Conservation (phyloP, 169 alveolate species). For the Amoebophrya sp. region DNA sequence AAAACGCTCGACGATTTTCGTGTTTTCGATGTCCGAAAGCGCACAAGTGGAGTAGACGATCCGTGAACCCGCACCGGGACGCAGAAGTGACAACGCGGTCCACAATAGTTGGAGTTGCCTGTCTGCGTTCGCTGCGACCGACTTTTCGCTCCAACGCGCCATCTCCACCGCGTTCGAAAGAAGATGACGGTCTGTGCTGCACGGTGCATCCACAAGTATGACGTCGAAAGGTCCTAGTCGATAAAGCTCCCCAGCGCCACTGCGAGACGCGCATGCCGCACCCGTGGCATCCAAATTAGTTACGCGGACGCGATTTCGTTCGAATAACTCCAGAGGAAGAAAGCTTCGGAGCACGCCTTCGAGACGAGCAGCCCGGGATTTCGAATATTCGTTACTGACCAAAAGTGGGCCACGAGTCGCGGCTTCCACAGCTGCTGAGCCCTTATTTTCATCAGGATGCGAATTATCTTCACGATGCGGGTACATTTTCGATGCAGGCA, state of each 20-base stretch:
- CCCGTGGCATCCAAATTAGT: constrained; percentile 53
- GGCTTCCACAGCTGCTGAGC: background rate
- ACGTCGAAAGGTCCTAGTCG: constrained; percentile 57
- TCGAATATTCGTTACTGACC: constrained; percentile 57
- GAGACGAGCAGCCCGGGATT: constrained; percentile 52
- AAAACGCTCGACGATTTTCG: constrained; percentile 44
- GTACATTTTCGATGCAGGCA: background rate
- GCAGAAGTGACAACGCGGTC: constrained; percentile 54
- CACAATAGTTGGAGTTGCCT: constrained; percentile 54
- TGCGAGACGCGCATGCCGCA: too few species aligned
- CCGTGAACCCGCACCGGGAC: constrained; percentile 56
- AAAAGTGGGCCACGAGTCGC: constrained; percentile 30
- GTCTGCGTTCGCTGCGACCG: constrained; percentile 55
- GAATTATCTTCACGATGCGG: background rate
- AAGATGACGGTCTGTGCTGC: constrained; percentile 59
- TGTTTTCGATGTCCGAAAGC: constrained; percentile 60
- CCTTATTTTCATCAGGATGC: background rate
- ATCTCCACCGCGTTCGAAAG: constrained; percentile 37
- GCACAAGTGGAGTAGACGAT: constrained; percentile 65
- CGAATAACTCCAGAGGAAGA: constrained; percentile 53
- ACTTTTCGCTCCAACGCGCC: constrained; percentile 54
- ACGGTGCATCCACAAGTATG: constrained; percentile 66
- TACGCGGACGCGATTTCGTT: constrained; percentile 50
- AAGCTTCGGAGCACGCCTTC: constrained; percentile 50
- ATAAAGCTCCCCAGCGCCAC: too few species aligned